These are phyloP conservation scores for Podila epicladia DNA, from an alignment of 192 early-diverging fungal species.

Conservation along the genomic window DNA sequence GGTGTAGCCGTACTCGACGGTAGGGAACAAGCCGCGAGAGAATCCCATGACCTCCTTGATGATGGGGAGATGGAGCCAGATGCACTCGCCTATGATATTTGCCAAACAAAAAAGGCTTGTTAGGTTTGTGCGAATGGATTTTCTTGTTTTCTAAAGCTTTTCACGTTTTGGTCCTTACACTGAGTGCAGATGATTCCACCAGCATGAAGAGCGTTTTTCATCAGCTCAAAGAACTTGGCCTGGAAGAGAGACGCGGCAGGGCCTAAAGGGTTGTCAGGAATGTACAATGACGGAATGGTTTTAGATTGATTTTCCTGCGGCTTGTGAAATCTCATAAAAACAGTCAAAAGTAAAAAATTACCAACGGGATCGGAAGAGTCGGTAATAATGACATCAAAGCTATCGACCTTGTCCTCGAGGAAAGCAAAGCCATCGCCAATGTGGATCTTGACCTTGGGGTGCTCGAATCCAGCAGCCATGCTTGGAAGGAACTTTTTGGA, in stretches of 20 bases:
- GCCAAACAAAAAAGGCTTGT: not conserved
- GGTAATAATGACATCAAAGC: slow-evolving; percentile 99
- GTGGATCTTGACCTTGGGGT: slow-evolving; percentile 94
- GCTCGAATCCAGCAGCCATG: slow-evolving; percentile 93
- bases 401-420: slow-evolving; percentile 85
- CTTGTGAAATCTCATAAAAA: too few relatives aligned
- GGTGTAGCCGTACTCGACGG: slow-evolving; percentile 93
- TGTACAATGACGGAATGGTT: not conserved
- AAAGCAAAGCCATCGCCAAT: slow-evolving; percentile 98
- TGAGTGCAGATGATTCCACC: slow-evolving; percentile 97
- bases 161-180: slow-evolving; percentile 61
- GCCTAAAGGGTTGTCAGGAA: slow-evolving; percentile 53
- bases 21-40: slow-evolving; percentile 86
- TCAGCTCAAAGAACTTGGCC: slow-evolving; percentile 91
- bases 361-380: slow-evolving; percentile 97
- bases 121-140: not conserved
- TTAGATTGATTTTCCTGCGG: not conserved
- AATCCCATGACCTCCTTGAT: slow-evolving; percentile 91
- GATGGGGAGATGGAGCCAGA: slow-evolving; percentile 95
- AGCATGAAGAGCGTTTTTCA: slow-evolving; percentile 87
- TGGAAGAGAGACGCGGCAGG: slow-evolving; percentile 96
- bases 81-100: slow-evolving; percentile 81
- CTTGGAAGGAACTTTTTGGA: slow-evolving; percentile 94
- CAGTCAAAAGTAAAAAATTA: slow-evolving; percentile 10
- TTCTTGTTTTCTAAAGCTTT: not conserved